Evolutionary conservation across 2,329 filamentous ascomycete species (phyloP), one percentile per base, ranked within the genome.

Genomic region (Verticillium isaacii): DNA sequence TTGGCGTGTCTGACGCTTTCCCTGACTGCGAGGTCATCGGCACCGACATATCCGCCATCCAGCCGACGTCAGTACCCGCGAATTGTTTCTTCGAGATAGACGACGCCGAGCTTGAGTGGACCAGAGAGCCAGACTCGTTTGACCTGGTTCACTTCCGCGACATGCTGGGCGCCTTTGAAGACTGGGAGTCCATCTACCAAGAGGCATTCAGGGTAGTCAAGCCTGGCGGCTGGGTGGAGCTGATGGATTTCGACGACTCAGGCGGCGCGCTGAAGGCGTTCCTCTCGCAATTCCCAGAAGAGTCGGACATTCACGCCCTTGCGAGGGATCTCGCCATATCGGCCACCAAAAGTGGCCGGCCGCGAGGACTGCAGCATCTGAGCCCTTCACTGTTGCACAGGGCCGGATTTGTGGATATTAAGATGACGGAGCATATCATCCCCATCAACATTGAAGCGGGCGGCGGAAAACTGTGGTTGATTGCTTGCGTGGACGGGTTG

Each of bases 41-140:
- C 25, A 85, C 82, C 52, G 84, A 87, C 65, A 85, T 86, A 61
- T 82, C 83, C 17, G 83, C 84, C 62, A 83, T 86, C 57, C 83
- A 85, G 66, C 81, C 81, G n/a, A 78, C 77, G 23, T 79, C 80
- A 37, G 82, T 84, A 7, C 84, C 84, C 5, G 80, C 81, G 68
- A 87, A 87, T 64, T 79, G 85, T 45, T 85, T 82, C 66, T 86
- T 85, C 72, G 83, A 86, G 70, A 78, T 86, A 5, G 83, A 86
- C 66, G 82, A 86, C 66, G 84, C 83, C 56, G 83, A 86, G 69
- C 71, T 77, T 29, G 83, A 85, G 52, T 87, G 84, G 84, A 81
- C 85, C 62, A 79, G 82, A 15, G 77, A 79, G 4, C 70, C 77
- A 3, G 73, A 85, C 67, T 71, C 77, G 14, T 82, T 85, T 64